phyloP scores from a whole-genome alignment of 805 yeast genomes.

The Myxozyma udenii region DNA sequence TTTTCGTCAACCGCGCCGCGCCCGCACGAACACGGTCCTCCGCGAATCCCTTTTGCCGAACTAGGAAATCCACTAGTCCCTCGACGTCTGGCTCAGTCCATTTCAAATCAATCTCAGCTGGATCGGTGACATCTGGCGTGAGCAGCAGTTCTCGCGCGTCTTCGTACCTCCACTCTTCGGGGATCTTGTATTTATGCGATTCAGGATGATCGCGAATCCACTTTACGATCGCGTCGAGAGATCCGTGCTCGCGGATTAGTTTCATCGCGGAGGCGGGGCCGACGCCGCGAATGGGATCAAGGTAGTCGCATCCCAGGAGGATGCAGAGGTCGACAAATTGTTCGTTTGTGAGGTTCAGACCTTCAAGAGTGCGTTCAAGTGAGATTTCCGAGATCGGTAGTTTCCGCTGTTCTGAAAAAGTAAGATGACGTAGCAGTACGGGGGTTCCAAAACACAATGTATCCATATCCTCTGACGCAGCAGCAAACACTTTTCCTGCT shows the following conservation, averaged over 20 bases:
- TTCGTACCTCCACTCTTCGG: slow-evolving; percentile 90
- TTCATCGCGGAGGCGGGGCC: slow-evolving; percentile 95
- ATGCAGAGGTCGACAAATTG: slow-evolving; percentile 91
- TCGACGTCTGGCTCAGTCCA: slow-evolving; percentile 89
- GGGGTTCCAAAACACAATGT: slow-evolving; percentile 91
- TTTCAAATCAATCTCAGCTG: slow-evolving; percentile 63
- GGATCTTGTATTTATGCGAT: slow-evolving; percentile 68
- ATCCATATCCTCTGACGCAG: slow-evolving; percentile 99
- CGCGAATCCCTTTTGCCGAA: slow-evolving; percentile 81
- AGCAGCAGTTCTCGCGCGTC: slow-evolving; percentile 83
- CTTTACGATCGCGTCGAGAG: slow-evolving; percentile 69
- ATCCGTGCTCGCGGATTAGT: slow-evolving; percentile 77
- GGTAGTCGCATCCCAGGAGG: slow-evolving; percentile 92
- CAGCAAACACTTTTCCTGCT: slow-evolving; percentile 84
- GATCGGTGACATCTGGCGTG: slow-evolving; percentile 72
- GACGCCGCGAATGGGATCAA: slow-evolving; percentile 90
- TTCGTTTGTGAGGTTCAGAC: slow-evolving; percentile 49
- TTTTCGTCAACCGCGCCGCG: slow-evolving; percentile 78
- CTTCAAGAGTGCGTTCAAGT: slow-evolving; percentile 65
- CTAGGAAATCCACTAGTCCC: slow-evolving; percentile 78
- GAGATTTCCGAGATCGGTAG: slow-evolving; percentile 85
- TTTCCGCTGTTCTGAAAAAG: slow-evolving; percentile 91
- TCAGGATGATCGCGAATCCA: slow-evolving; percentile 49
- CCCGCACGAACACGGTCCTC: slow-evolving; percentile 91
- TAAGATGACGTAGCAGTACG: slow-evolving; percentile 76